Percentiles rank a stretch among this genome's conserved stretches.
These are phyloP conservation scores for Funneliformis geosporum DNA, from an alignment of 192 early-diverging fungal genomes.

Conservation along the genomic window DNA sequence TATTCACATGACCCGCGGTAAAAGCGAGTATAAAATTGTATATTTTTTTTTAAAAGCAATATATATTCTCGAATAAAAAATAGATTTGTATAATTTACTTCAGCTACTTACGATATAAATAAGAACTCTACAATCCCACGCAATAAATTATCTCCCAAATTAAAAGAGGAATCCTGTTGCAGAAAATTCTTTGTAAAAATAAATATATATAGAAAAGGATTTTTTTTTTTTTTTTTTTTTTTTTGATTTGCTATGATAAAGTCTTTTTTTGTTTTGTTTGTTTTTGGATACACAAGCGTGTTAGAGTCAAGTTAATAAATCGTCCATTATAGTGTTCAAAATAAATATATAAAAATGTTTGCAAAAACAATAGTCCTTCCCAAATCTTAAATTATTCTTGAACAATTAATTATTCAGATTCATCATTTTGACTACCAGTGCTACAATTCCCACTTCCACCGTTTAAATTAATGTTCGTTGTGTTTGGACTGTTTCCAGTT, in stretches of 20 bases:
- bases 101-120: neutral
- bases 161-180: neutral
- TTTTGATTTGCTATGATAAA: neutral
- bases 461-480: constrained; percentile 28
- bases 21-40: neutral
- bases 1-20: neutral
- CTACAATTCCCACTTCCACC: constrained; percentile 12
- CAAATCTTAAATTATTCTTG: neutral
- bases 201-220: neutral
- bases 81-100: neutral
- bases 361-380: neutral
- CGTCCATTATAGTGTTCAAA: neutral
- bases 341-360: neutral
- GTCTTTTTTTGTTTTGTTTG: neutral
- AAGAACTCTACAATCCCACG: neutral
- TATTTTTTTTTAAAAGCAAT: neutral
- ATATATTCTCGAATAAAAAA: neutral
- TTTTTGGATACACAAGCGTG: neutral
- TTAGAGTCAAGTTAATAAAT: neutral
- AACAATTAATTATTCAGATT: constrained; percentile 16
- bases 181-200: neutral
- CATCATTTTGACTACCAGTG: constrained; percentile 25
- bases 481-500: constrained; percentile 3
- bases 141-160: neutral
- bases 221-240: neutral